Conservation (phyloP, 1,139 yeast genomes). For the Lipomyces yarrowii region DNA sequence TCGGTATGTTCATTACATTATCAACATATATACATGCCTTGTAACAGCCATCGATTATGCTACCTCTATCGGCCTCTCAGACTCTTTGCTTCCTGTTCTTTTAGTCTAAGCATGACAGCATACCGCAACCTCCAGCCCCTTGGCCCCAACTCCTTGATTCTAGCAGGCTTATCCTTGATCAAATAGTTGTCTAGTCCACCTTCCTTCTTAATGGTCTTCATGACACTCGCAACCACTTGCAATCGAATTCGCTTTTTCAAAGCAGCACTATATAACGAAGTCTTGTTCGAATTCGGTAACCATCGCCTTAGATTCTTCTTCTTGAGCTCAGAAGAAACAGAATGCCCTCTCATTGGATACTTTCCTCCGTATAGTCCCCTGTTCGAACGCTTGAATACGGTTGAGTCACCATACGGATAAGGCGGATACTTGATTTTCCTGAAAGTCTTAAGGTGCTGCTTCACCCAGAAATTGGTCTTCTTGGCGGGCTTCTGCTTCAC, state of each 20-base stretch:
- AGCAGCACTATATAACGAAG: constrained; percentile 82
- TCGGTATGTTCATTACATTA: neutral
- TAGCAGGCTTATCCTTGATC: constrained; percentile 81
- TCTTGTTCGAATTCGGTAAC: constrained; percentile 76
- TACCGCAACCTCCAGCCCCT: constrained; percentile 89
- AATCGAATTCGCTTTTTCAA: constrained; percentile 58
- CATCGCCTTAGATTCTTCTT: constrained; percentile 78
- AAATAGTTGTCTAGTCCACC: constrained; percentile 92
- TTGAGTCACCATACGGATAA: constrained; percentile 80
- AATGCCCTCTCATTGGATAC: constrained; percentile 74
- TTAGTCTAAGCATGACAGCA: constrained; percentile 52
- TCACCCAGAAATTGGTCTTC: constrained; percentile 25
- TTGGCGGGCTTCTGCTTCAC: constrained; percentile 24
- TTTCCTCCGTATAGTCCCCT: constrained; percentile 90
- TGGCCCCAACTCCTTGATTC: constrained; percentile 90
- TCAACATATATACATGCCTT: neutral
- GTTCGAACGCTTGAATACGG: constrained; percentile 79
- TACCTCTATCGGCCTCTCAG: neutral
- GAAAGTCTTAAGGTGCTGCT: constrained; percentile 44
- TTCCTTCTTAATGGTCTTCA: constrained; percentile 84
- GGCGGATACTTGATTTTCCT: constrained; percentile 58
- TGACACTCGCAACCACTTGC: constrained; percentile 76
- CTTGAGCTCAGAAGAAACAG: constrained; percentile 67
- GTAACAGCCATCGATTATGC: neutral
- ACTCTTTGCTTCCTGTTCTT: constrained; percentile 6